Evolutionary conservation across 176 grass and related monocot genomes (phyloP).

Genomic region (Dactylis glomerata): DNA sequence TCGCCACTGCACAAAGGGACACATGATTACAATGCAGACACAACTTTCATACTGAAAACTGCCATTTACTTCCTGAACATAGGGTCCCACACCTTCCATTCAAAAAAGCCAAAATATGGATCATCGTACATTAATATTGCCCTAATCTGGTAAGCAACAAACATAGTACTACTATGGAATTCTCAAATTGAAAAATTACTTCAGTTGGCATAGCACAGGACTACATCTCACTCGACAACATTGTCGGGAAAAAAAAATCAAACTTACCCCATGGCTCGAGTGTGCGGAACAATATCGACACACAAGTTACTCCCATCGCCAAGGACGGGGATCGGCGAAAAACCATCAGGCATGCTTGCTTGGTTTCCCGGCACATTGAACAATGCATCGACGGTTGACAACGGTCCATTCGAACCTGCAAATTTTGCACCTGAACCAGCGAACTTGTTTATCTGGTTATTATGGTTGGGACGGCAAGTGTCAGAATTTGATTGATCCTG

Average conservation of each 20-base stretch:
- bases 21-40: background rate
- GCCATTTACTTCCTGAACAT: background rate
- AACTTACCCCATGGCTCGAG: background rate
- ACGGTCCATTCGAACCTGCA: background rate
- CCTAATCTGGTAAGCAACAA: background rate
- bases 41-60: background rate
- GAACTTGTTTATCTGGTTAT: background rate
- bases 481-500: background rate
- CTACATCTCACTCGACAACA: background rate
- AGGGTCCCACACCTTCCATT: background rate
- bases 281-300: background rate
- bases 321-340: background rate
- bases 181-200: background rate
- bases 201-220: background rate
- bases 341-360: background rate
- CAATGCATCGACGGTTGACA: background rate
- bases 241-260: background rate
- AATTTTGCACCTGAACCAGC: background rate
- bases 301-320: background rate
- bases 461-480: background rate
- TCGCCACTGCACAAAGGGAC: constrained; percentile 6
- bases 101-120: background rate
- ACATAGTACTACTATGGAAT: background rate
- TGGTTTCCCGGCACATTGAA: background rate
- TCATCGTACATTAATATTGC: too few relatives aligned